Evolutionary conservation across 2,329 filamentous ascomycete genomes (phyloP).

Genomic region (Fusarium torulosum): DNA sequence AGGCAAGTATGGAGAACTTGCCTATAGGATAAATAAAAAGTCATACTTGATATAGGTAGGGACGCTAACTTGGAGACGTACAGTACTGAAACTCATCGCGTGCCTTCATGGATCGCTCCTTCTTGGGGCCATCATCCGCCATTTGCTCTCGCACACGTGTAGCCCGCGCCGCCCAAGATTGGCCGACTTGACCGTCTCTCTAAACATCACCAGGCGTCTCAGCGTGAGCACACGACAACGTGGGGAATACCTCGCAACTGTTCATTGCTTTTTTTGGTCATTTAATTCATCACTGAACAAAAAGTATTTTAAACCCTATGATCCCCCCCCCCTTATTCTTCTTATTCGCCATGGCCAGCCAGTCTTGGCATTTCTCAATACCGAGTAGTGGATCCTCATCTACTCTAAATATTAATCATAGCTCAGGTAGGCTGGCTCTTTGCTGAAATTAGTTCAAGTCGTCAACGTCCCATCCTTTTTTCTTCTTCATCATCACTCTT

Average conservation of each 20-base stretch:
- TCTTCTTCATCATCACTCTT: background rate
- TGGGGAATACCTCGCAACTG: slow-evolving; percentile 10
- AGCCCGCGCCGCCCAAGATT: slow-evolving; percentile 44
- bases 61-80: background rate
- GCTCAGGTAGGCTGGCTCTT: slow-evolving; percentile 24
- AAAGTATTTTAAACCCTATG: slow-evolving; percentile 24
- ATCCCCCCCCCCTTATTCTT: background rate
- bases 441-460: slow-evolving; percentile 28
- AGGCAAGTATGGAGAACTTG: too few species aligned
- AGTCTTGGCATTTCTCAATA: slow-evolving; percentile 23
- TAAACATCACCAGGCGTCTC: slow-evolving; percentile 35
- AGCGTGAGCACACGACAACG: slow-evolving; percentile 38
- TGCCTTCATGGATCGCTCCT: slow-evolving; percentile 2
- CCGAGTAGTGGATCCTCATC: slow-evolving; percentile 31
- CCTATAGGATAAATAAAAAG: too few species aligned
- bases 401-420: slow-evolving; percentile 24
- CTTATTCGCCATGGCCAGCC: background rate
- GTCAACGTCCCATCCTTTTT: slow-evolving; percentile 7
- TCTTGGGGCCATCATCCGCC: slow-evolving; percentile 12
- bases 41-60: too few species aligned
- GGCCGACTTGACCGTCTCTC: slow-evolving; percentile 21
- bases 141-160: slow-evolving; percentile 43
- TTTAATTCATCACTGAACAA: background rate
- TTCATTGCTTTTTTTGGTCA: background rate
- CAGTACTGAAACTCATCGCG: slow-evolving; percentile 30